Evolutionary conservation across 2,329 filamentous ascomycete species (phyloP), one percentile per base, ranked within the genome.

Genomic region (Pyrenochaeta sp.): DNA sequence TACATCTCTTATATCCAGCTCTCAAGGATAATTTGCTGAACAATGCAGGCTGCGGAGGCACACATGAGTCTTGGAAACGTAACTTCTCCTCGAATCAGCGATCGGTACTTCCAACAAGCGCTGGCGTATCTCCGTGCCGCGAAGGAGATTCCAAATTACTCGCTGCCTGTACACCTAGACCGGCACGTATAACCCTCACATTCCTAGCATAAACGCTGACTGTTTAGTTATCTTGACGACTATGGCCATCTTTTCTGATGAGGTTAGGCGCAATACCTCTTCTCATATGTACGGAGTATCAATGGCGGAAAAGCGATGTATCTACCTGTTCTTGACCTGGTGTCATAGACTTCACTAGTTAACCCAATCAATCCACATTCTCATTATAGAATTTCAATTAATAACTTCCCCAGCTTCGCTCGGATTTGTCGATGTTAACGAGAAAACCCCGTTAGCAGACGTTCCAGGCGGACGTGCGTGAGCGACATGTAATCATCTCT

Each of bases 61-160:
- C 74, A 74, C 45, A 81, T 81, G 74, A 79, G 74, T 39, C 57
- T 81, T 11, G 78, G 78, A 10, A 81, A 80, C 41, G 76, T 78
- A 1, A 77, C 75, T 3, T 73, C 72, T 15, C 60, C 72, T 6
- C 70, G 74, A 22, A 57, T 62, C 26, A 78, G 78, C 44, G 68
- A 76, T 49, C 63, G 63, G 10, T 71, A 76, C 40, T 81, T 79
- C 46, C 62, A 65, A 13, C 66, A 74, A 54, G 79, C 79, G 0
- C 61, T 81, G 32, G 60, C 60, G 26, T 74, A 78, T 58, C 61
- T 81, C 21, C 71, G 74, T 43, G 65, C 64, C 41, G 77, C 78
- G 5, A 58, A 63, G 6, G 60, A 63, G n/a, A 65, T 77, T 9
- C 61, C 69, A 13, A 72, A 69, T 2, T 80, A 77, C 50, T 58